Evolutionary conservation across 192 early-diverging fungal species (phyloP), one percentile per base, ranked within the genome.

Genomic region (Podila horticola): DNA sequence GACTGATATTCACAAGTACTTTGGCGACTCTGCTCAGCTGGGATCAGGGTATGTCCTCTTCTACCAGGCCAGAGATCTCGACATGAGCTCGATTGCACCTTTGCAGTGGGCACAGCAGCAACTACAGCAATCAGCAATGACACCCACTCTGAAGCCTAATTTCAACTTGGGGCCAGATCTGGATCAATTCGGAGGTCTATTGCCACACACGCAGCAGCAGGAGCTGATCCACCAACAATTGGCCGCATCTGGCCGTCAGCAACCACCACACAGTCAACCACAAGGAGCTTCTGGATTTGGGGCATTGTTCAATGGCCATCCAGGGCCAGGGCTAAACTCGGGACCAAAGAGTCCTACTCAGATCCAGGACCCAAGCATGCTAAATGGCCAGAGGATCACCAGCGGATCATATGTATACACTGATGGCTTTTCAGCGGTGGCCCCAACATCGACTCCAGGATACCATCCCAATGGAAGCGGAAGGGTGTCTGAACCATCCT

Each of bases 31-130:
- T 50, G 86, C 93, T 4, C 90, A 87, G 62, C 87, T 86, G 75
- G 93, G 93, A 26, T 94, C 91, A 17, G 94, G 94, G 2, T 95
- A 95, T 66, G 88, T 95, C 17, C 70, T 95, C 51, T 94, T 95
- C 65, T 95, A 95, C 70, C 93, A 95, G 73, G 88, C 90, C 0
- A 65, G 75, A 17, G 83, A 84, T 69, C 48, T 84, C 22, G 76
- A 84, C 52, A 72, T 75, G 71, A 64, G 41, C 30, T 64, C 76
- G 3, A 69, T 79, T 68, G 66, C 50, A 20, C 70, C 76, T 5
- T 62, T 72, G 64, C 76, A 79, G 34, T 79, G 76, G 76, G 76
- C 66, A 15, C 76, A 79, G 22, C 76, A 79, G 38, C 76, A 79
- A 17, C 48, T 79, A 26, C 70, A 75, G 52, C 74, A 62, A 26